Percentiles rank a stretch among this genome's conserved stretches.
Evolutionary conservation across 2,329 filamentous ascomycete genomes (phyloP).

Genomic region (Meredithiella fracta): DNA sequence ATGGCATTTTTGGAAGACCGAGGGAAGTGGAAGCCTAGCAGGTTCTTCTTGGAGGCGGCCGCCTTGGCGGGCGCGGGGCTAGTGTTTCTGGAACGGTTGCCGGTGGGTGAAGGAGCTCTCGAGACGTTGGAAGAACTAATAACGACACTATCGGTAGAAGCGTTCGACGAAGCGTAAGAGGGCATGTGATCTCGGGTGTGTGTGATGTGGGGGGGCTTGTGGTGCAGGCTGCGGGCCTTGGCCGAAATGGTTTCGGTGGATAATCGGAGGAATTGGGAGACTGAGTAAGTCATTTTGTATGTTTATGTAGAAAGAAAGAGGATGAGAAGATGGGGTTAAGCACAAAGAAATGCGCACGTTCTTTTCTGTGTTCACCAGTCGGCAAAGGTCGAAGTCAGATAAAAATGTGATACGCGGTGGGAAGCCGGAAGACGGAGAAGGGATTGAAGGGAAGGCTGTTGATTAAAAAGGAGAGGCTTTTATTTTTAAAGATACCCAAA

Average conservation of each 20-base stretch:
- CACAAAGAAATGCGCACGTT: not conserved
- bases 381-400: not conserved
- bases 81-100: not conserved
- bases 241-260: constrained; percentile 34
- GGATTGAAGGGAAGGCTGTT: not conserved
- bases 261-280: constrained; percentile 39
- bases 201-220: constrained; percentile 10
- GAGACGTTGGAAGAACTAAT: constrained; percentile 18
- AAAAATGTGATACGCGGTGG: not conserved
- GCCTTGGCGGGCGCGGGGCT: not conserved
- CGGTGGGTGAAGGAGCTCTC: constrained; percentile 18
- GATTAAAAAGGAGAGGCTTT: not conserved
- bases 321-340: not conserved
- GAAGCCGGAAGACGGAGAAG: not conserved
- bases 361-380: not conserved
- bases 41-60: constrained; percentile 20
- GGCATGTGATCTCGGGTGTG: constrained; percentile 8
- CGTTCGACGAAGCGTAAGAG: constrained; percentile 13
- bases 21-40: constrained; percentile 21
- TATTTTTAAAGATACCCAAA: not conserved
- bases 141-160: constrained; percentile 20
- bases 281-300: constrained; percentile 37
- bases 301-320: not conserved
- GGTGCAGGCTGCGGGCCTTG: constrained; percentile 12
- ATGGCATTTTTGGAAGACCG: constrained; percentile 22